Conservation (phyloP, 2,329 filamentous ascomycete species). For the Ophiostoma populinum region DNA sequence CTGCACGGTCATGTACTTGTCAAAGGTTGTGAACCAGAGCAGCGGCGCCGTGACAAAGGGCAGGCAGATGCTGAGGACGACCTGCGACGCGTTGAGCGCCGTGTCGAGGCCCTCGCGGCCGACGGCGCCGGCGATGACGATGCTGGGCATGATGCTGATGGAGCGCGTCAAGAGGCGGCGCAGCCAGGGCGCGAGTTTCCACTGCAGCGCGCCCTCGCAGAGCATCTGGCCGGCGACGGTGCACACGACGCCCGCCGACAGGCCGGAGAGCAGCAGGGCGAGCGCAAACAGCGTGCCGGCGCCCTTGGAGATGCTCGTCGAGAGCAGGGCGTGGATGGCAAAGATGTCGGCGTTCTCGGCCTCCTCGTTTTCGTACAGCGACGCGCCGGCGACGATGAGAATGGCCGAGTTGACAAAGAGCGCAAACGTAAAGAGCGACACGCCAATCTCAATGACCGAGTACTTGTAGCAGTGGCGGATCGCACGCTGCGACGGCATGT, state of each 20-base stretch:
- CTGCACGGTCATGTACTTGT: conserved; percentile 61
- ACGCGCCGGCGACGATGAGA: conserved; percentile 64
- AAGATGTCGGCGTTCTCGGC: conserved; percentile 63
- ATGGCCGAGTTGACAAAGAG: conserved; percentile 75
- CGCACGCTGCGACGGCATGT: conserved; percentile 54
- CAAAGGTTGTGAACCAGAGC: conserved; percentile 68
- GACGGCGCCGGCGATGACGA: conserved; percentile 68
- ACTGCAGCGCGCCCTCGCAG: conserved; percentile 62
- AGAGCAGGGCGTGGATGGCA: conserved; percentile 59
- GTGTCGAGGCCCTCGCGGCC: conserved; percentile 52
- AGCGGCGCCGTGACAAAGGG: conserved; percentile 72
- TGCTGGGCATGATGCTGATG: conserved; percentile 66
- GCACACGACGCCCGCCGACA: conserved; percentile 72
- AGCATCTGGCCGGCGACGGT: conserved; percentile 86
- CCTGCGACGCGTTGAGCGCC: conserved; percentile 61
- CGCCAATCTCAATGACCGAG: conserved; percentile 49
- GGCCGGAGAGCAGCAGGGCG: conserved; percentile 61
- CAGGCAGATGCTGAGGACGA: conserved; percentile 59
- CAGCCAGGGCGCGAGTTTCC: conserved; percentile 60
- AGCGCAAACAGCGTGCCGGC: conserved; percentile 76
- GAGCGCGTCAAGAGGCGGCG: conserved; percentile 60
- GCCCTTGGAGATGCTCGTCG: conserved; percentile 48
- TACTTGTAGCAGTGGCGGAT: conserved; percentile 59
- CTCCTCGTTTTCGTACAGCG: conserved; percentile 44
- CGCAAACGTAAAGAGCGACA: conserved; percentile 67